Percentiles rank a stretch among this genome's conserved stretches.
Conservation (phyloP, 768 basidiomycete species). For the Lactarius sp. region DNA sequence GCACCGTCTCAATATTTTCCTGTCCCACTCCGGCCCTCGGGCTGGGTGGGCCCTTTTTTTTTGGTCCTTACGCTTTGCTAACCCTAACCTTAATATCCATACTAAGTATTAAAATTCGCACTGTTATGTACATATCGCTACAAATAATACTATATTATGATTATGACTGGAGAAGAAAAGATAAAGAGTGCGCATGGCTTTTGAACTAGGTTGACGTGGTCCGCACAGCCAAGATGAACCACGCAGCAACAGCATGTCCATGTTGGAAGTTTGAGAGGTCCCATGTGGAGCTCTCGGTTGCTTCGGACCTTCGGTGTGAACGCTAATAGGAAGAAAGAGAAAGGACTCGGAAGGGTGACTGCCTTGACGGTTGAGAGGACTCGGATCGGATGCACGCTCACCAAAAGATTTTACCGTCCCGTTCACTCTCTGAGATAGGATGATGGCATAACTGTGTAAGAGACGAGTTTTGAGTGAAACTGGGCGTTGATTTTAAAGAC, state of each 20-base stretch:
- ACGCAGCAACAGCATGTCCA: conserved; percentile 3
- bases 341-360: too few species aligned
- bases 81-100: conserved; percentile 11
- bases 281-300: not conserved
- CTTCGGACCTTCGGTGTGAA: too few species aligned
- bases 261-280: not conserved
- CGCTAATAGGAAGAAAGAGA: too few species aligned
- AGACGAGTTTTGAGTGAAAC: not conserved
- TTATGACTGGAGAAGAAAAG: too few species aligned
- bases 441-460: too few species aligned
- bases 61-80: conserved; percentile 5
- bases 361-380: not conserved
- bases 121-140: not conserved
- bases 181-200: too few species aligned
- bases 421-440: too few species aligned
- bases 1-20: conserved; percentile 81
- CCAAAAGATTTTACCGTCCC: not conserved
- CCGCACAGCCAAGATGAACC: conserved; percentile 8
- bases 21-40: conserved; percentile 54
- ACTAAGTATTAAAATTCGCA: not conserved
- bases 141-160: not conserved
- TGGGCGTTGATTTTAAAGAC: not conserved
- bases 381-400: not conserved
- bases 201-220: not conserved
- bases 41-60: conserved; percentile 33